Conservation (phyloP, 257 asterid species). For the Solanum paucissectum region DNA sequence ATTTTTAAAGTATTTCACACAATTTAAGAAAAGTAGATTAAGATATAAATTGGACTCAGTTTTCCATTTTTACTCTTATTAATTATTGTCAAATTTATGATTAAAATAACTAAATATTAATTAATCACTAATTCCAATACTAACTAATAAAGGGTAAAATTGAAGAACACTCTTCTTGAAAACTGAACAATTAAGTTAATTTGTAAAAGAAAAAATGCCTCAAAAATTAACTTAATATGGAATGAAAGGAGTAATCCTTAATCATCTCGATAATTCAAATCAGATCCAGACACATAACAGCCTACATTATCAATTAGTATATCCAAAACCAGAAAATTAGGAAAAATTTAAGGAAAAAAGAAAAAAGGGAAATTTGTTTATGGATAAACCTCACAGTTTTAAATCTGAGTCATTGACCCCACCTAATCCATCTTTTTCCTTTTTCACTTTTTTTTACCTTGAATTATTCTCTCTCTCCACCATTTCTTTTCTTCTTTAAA, state of each 20-base stretch:
- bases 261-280: not conserved
- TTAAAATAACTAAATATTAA: no score
- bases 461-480: not conserved
- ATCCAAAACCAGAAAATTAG: not conserved
- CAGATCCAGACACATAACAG: not conserved
- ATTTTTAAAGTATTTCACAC: no score
- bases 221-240: no score
- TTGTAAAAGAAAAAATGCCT: no score
- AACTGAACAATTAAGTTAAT: no score
- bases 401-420: conserved; percentile 20
- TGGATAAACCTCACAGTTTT: conserved; percentile 29
- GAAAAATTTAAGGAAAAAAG: not conserved
- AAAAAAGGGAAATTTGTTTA: not conserved
- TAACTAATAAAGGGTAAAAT: no score
- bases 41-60: no score
- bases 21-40: no score
- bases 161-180: no score
- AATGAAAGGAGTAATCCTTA: not conserved
- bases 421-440: conserved; percentile 9
- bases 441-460: not conserved
- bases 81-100: no score
- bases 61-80: no score
- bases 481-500: not conserved
- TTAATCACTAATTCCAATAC: no score
- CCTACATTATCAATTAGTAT: not conserved